Percentiles rank a stretch among this genome's conserved stretches.
Conservation (phyloP, 148 eudicot genomes). For the Spergularia marina region DNA sequence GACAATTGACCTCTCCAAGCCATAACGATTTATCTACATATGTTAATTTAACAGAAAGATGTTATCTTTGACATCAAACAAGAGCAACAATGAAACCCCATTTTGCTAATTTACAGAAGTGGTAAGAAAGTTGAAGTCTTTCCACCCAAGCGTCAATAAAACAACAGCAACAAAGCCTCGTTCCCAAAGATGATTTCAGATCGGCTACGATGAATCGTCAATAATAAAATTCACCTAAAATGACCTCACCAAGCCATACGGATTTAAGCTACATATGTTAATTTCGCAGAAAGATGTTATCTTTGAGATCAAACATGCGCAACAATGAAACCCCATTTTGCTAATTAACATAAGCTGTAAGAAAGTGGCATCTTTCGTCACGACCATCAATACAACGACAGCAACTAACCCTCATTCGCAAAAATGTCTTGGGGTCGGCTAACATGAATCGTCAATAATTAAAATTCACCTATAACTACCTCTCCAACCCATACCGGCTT, state of each 20-base stretch:
- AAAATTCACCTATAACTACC: conserved; percentile 12
- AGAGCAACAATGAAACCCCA: not conserved
- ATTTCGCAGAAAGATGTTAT: conserved; percentile 8
- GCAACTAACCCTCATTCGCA: too few relatives aligned
- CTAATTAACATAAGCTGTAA: not conserved
- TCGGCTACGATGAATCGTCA: too few relatives aligned
- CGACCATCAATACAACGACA: too few relatives aligned
- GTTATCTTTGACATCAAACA: not conserved
- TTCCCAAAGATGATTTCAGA: too few relatives aligned
- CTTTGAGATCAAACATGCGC: too few relatives aligned
- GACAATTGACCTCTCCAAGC: conserved; percentile 79
- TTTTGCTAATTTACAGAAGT: not conserved
- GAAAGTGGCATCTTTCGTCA: too few relatives aligned
- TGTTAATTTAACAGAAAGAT: conserved; percentile 10
- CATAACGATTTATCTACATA: conserved; percentile 37
- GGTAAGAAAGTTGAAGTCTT: not conserved
- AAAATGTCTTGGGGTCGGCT: too few relatives aligned
- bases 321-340: not conserved
- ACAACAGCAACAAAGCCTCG: too few relatives aligned
- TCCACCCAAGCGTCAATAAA: too few relatives aligned
- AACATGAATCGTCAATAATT: too few relatives aligned
- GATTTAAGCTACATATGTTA: conserved; percentile 14
- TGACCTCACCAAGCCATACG: conserved; percentile 75
- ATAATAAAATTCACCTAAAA: too few relatives aligned
- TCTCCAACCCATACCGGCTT: conserved; percentile 71